Evolutionary conservation across 1,284 basidiomycete species (phyloP).

Genomic region (Boletus albobrunnescens): DNA sequence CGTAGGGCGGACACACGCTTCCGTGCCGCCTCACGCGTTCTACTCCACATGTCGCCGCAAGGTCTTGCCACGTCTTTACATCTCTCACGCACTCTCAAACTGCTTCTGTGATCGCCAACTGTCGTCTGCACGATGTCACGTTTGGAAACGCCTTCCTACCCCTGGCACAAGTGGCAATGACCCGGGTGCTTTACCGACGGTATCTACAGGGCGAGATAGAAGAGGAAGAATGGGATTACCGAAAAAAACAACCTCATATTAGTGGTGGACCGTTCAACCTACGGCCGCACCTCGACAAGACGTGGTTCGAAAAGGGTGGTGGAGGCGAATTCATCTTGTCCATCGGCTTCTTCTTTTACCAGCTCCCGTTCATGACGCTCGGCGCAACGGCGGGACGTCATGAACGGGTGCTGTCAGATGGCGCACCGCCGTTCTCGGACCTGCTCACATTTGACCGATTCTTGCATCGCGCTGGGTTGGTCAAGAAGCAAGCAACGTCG

Average conservation of each 20-base stretch:
- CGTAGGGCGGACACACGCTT: conserved; percentile 56
- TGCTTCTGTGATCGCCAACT: conserved; percentile 33
- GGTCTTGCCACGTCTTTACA: conserved; percentile 26
- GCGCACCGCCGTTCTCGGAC: conserved; percentile 38
- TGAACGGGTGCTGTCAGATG: conserved; percentile 25
- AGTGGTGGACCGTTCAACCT: conserved; percentile 48
- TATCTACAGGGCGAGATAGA: conserved; percentile 46
- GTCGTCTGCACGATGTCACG: conserved; percentile 43
- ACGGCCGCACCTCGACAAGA: conserved; percentile 46
- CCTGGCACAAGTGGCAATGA: conserved; percentile 51
- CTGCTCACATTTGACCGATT: conserved; percentile 47
- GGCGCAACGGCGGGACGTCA: conserved; percentile 16
- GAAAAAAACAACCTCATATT: conserved; percentile 47
- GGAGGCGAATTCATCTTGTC: conserved; percentile 40
- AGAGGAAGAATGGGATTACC: conserved; percentile 50
- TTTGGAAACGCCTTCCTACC: conserved; percentile 50
- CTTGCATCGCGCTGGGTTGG: conserved; percentile 38
- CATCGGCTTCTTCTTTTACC: conserved; percentile 43
- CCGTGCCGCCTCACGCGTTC: conserved; percentile 39
- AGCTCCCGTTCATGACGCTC: conserved; percentile 51
- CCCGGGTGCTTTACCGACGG: conserved; percentile 48
- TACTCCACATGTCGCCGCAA: conserved; percentile 38
- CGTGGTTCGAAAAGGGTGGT: conserved; percentile 48
- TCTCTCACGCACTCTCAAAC: conserved; percentile 31
- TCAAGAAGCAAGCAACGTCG: conserved; percentile 37